Conservation (phyloP, 2,329 filamentous ascomycete genomes). For the Myrmaecium sp. region DNA sequence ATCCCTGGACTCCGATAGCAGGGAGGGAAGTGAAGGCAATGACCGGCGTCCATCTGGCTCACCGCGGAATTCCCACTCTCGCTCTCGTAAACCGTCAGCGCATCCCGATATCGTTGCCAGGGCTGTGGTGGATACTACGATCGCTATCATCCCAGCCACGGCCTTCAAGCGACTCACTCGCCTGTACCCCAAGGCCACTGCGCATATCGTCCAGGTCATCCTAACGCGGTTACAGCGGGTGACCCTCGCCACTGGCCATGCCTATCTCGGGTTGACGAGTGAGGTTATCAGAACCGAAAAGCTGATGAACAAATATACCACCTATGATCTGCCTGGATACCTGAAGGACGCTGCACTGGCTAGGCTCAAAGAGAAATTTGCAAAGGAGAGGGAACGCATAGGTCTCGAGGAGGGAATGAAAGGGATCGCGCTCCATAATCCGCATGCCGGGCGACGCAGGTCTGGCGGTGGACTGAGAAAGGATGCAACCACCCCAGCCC, state of each 20-base stretch:
- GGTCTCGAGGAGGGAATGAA: conserved; percentile 70
- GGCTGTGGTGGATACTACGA: conserved; percentile 89
- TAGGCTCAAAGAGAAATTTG: conserved; percentile 85
- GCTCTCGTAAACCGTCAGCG: conserved; percentile 46
- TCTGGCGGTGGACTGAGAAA: conserved; percentile 62
- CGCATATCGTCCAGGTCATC: conserved; percentile 96
- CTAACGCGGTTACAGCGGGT: conserved; percentile 86
- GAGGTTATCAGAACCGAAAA: conserved; percentile 88
- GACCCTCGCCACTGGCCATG: conserved; percentile 84
- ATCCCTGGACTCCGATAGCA: conserved; percentile 39
- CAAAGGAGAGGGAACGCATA: conserved; percentile 64
- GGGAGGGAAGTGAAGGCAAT: conserved; percentile 12
- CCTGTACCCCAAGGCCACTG: conserved; percentile 88
- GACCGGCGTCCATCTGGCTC: no score
- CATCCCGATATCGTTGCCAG: conserved; percentile 96
- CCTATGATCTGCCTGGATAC: conserved; percentile 80
- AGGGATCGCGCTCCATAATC: conserved; percentile 89
- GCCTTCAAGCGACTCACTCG: conserved; percentile 85
- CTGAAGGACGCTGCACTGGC: conserved; percentile 69
- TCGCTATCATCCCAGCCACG: conserved; percentile 93
- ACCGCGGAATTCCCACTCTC: conserved; percentile 11
- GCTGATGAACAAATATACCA: conserved; percentile 84
- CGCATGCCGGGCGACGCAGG: conserved; percentile 44
- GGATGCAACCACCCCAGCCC: conserved; percentile 59
- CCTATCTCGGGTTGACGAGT: conserved; percentile 78